Base-by-base conservation (phyloP, 1,284 basidiomycete genomes). In the Malassezia psittaci region DNA sequence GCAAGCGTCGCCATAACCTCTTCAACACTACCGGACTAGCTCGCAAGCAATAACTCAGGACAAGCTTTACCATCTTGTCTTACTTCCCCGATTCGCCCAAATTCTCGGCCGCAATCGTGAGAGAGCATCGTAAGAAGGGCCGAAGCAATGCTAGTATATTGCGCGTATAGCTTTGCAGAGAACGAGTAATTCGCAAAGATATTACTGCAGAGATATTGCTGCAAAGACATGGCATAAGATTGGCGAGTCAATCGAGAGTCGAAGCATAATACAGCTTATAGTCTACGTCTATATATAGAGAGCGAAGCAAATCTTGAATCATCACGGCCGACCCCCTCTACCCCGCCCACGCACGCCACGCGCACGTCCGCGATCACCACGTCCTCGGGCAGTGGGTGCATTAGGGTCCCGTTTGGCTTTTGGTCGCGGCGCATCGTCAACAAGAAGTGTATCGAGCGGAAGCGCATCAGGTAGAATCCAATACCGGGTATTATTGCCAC, bases 401-500 rank as follows among this genome's bases (percentile, higher is more conserved):
- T 61, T 59, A 11, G 52, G 59, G 29, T 69, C 65, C 40, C 72
- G 60, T 65, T 67, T 68, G 15, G 74, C 75, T 75, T 94, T 96
- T 15, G 93, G 90, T 77, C 94, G 93, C 5, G 93, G 93, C 33
- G 90, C 89, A 75, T 98, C 94, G 76, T 98, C 93, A 19, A 98
- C 90, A 6, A 98, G 82, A 9, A 98, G 82, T 5, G 91, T 96
- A 77, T 98, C 93, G 55, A 98, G 80, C 0, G 93, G 94, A 4
- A 98, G 80, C 1, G 91, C 90, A 77, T 98, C 93, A 11, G 94
- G 93, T 18, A 98, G 83, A 61, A 96, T 85, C 76, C 89, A 94
- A 77, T 91, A 91, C 43, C 89, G 76, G 72, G 81, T 72, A 75
- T 87, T 77, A 52, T 74, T 75, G 19, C 74, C 74, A 3, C 74